These are phyloP conservation scores for Cytospora schulzeri DNA, from an alignment of 2,329 filamentous ascomycete species.

Conservation along the genomic window DNA sequence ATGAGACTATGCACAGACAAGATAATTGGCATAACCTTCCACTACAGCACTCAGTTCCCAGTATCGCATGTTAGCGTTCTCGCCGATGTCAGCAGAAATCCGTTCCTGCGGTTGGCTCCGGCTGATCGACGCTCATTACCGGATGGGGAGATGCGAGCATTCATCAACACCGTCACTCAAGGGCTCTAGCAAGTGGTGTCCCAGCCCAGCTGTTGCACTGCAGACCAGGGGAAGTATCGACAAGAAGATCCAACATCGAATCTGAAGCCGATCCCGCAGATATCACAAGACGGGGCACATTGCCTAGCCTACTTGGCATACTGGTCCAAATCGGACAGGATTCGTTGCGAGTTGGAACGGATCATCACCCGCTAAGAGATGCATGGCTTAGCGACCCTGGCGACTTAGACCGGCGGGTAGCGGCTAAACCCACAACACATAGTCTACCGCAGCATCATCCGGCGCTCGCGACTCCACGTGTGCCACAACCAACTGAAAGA, in stretches of 20 bases:
- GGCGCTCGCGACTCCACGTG: background rate
- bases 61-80: background rate
- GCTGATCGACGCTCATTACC: background rate
- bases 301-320: background rate
- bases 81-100: background rate
- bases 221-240: background rate
- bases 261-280: background rate
- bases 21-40: background rate
- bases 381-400: background rate
- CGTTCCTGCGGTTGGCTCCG: background rate
- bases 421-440: background rate
- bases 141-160: background rate
- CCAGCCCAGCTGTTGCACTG: background rate
- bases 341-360: background rate
- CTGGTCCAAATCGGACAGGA: background rate
- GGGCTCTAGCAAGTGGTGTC: background rate
- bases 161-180: background rate
- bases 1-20: background rate
- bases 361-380: background rate
- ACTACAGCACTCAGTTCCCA: background rate
- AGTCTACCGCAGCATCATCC: background rate
- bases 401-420: background rate
- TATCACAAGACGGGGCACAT: background rate
- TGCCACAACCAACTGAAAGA: slow-evolving; percentile 11
- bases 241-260: background rate